Evolutionary conservation across 2,329 filamentous ascomycete genomes (phyloP).

Genomic region (Ambrosiella beaveri): DNA sequence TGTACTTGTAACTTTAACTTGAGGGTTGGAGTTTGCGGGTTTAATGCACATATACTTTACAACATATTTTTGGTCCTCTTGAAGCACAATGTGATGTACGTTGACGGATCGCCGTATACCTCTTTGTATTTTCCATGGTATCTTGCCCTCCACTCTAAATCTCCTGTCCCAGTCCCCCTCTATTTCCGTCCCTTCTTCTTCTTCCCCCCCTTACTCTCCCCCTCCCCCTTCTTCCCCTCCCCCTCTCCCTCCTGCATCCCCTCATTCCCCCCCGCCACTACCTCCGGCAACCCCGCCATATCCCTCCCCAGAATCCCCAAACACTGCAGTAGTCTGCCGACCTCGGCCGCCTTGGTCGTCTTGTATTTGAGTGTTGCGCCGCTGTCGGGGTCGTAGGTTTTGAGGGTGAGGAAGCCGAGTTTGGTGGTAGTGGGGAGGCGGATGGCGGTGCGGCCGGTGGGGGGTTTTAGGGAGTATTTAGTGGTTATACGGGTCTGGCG

Average conservation of each 20-base stretch:
- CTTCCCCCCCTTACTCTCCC: conserved; percentile 60
- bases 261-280: conserved; percentile 16
- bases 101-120: too few species aligned
- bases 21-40: background rate
- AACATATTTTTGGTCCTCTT: too few species aligned
- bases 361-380: conserved; percentile 79
- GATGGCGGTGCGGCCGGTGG: conserved; percentile 17
- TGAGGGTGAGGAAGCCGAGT: conserved; percentile 59
- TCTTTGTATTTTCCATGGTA: background rate
- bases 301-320: conserved; percentile 59
- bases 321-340: conserved; percentile 61
- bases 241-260: conserved; percentile 20
- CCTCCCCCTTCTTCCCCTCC: conserved; percentile 30
- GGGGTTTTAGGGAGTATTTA: conserved; percentile 43
- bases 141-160: background rate
- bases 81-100: too few species aligned
- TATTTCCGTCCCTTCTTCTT: conserved; percentile 28
- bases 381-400: conserved; percentile 71
- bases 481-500: conserved; percentile 74
- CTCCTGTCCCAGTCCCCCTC: background rate
- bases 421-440: conserved; percentile 20
- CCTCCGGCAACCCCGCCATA: conserved; percentile 40
- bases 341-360: conserved; percentile 81
- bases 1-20: background rate
- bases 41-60: too few species aligned